phyloP scores from a whole-genome alignment of 2,329 filamentous ascomycete species.

The Colletotrichum melonis region DNA sequence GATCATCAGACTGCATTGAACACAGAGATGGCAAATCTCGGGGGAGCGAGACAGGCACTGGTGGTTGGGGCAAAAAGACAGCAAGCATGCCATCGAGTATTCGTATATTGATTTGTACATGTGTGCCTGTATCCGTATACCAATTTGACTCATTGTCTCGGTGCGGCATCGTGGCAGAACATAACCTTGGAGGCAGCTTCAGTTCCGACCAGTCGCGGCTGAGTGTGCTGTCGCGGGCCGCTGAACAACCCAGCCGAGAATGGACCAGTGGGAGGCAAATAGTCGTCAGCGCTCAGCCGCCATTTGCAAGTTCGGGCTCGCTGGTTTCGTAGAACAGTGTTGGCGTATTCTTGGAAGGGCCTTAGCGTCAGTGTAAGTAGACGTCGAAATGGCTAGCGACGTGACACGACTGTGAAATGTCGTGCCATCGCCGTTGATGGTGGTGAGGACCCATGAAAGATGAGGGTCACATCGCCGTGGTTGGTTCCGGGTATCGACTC shows the following conservation, averaged over 20 bases:
- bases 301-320: neutral
- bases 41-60: neutral
- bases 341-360: slow-evolving; percentile 6
- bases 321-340: neutral
- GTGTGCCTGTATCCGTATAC: neutral
- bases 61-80: slow-evolving; percentile 12
- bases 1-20: neutral
- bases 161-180: slow-evolving; percentile 22
- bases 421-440: neutral
- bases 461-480: slow-evolving; percentile 14
- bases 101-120: neutral
- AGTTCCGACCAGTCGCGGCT: slow-evolving; percentile 16
- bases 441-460: neutral
- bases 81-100: slow-evolving; percentile 26
- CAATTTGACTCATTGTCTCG: slow-evolving; percentile 22
- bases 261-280: slow-evolving; percentile 15
- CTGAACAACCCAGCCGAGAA: slow-evolving; percentile 11
- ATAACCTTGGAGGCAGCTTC: slow-evolving; percentile 8
- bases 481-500: slow-evolving; percentile 17
- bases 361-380: slow-evolving; percentile 20
- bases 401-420: slow-evolving; percentile 4
- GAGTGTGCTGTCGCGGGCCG: slow-evolving; percentile 4
- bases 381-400: neutral
- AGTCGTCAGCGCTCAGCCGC: slow-evolving; percentile 26
- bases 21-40: slow-evolving; percentile 13